A percentile compares a stretch with the other conserved stretches of the same genome.
Evolutionary conservation across 306 rosid genomes (phyloP).

Genomic region (Citrullus amarus): DNA sequence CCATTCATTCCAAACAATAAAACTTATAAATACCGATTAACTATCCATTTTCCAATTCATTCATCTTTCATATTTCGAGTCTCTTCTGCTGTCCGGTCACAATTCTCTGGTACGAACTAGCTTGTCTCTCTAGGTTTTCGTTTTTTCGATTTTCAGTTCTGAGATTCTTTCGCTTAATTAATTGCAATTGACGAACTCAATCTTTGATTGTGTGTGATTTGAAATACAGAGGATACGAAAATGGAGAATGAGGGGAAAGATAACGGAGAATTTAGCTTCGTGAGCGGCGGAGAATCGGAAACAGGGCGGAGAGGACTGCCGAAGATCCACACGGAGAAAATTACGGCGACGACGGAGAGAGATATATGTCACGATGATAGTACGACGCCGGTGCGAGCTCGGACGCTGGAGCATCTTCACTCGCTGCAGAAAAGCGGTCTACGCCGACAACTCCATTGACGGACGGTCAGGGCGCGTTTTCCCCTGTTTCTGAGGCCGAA

Average conservation of each 20-base stretch:
- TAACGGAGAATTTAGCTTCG: conserved; percentile 27
- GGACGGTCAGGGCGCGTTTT: conserved; percentile 18
- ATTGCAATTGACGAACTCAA: background rate
- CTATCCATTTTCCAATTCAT: background rate
- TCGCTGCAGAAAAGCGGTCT: conserved; percentile 63
- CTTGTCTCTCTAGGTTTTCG: background rate
- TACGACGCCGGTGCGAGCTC: conserved; percentile 49
- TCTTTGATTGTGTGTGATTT: background rate
- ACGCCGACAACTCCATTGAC: conserved; percentile 60
- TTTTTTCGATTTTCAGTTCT: background rate
- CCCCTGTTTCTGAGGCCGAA: conserved; percentile 37
- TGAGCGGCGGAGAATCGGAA: background rate
- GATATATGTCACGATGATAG: conserved; percentile 77
- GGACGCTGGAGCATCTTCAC: conserved; percentile 77
- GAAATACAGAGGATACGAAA: background rate
- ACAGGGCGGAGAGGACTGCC: conserved; percentile 30
- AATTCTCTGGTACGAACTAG: background rate
- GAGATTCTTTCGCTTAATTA: background rate
- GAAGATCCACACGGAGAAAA: conserved; percentile 37
- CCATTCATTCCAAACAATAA: background rate
- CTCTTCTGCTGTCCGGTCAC: background rate
- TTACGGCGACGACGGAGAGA: conserved; percentile 12
- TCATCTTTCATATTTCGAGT: background rate
- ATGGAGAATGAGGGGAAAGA: conserved; percentile 22
- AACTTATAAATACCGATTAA: background rate